Base-by-base conservation (phyloP, 495 filamentous ascomycete genomes). In the Xylaria curta region DNA sequence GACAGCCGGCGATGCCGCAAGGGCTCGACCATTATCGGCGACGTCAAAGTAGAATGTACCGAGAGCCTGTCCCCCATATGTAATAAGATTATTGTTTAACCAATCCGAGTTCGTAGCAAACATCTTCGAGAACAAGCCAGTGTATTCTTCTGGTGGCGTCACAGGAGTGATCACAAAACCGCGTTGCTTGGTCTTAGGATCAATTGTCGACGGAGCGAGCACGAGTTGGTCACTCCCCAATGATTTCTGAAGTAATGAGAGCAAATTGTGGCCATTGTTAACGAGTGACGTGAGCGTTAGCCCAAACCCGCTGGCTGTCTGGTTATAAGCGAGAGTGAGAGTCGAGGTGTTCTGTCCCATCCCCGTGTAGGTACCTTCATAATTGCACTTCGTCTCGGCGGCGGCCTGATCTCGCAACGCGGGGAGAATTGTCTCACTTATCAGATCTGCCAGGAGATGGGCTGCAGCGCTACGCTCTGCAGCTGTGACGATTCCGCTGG, bases 1-100 rank as follows among this genome's bases (percentile, higher is more conserved):
- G 4, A 63, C 75, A 21, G 76, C 71, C 40, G 78, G 70, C 40
- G 65, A 80, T 42, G 81, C 76, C 2, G 74, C 73, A 65, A 66
- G 59, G 40, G 79, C 82, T 47, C 72, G 76, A 7, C 82, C 79
- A 44, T 78, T 56, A 21, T 66, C 68, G 46, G 78, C 74, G 17
- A 81, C 68, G 38, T 82, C 75, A 75, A 84, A 83, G 6, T 83
- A 76, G 66, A 83, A 81, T 19, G 80, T 72, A 31, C 74, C 74
- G 24, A 78, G 60, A 24, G 74, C 74, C 24, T 76, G 47, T 12
- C 76, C 79, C 15, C 70, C 76, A 65, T 80, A 83, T 7, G 71
- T 73, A 8, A 63, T 21, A 12, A 21, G 49, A 72, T 83, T 79
- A 10, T 80, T 71, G 51, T 31, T 42, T 12, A 75, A n/a, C 76